Percentiles rank a stretch among this genome's conserved stretches.
Conservation (phyloP, 352 stramenopile genomes). For the Phytophthora chlamydospora region DNA sequence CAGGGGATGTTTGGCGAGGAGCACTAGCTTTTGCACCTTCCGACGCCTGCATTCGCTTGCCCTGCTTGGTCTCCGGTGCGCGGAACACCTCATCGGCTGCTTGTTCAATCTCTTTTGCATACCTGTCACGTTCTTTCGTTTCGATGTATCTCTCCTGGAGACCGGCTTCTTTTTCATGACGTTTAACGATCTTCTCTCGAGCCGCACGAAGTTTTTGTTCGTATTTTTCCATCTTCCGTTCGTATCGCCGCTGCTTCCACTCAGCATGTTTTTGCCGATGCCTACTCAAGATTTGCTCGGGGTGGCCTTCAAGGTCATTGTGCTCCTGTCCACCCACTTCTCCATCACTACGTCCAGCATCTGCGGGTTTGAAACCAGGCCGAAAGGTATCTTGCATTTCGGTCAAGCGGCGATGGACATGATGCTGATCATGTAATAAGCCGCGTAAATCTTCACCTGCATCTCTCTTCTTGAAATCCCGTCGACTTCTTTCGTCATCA, state of each 20-base stretch:
- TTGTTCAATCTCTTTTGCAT: conserved; percentile 35
- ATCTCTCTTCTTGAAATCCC: neutral
- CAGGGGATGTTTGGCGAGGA: conserved; percentile 1
- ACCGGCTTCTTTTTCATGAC: conserved; percentile 3
- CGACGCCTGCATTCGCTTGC: conserved; percentile 2
- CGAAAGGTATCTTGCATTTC: neutral
- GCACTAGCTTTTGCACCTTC: conserved; percentile 13
- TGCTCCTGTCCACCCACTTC: conserved; percentile 11
- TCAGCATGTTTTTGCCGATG: conserved; percentile 18
- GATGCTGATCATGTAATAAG: conserved; percentile 3
- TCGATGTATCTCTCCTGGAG: conserved; percentile 22
- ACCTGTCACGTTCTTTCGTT: conserved; percentile 37
- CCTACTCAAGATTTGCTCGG: neutral
- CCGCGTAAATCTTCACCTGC: neutral
- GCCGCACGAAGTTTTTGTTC: conserved; percentile 26
- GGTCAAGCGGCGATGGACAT: conserved; percentile 15
- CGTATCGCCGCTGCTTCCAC: conserved; percentile 28
- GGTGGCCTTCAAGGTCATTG: neutral
- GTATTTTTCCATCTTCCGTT: conserved; percentile 32
- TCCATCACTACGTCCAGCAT: neutral
- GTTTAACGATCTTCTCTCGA: conserved; percentile 21
- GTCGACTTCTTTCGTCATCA: neutral
- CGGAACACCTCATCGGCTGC: conserved; percentile 27
- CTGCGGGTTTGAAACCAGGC: neutral
- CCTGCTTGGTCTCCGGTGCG: conserved; percentile 8